Base-by-base conservation (phyloP, 1,139 yeast genomes). In the Geotrichum citri-aurantii region DNA sequence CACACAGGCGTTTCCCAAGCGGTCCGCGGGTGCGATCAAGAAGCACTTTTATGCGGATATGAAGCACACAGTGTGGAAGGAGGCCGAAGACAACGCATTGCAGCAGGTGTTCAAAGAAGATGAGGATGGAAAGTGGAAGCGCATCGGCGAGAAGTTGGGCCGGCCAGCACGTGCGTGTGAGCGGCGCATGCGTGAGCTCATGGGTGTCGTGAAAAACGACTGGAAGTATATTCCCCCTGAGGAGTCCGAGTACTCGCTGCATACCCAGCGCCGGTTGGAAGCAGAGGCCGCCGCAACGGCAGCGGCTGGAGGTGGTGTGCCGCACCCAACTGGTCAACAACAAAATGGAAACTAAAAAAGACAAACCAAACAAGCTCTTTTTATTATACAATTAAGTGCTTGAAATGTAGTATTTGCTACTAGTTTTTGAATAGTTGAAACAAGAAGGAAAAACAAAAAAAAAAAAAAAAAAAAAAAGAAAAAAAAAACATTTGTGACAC, bases 1-100 rank as follows among this genome's bases (percentile, higher is more conserved):
- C 49, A 67, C 69, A 10, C 58, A 61, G 14, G 68, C 65, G 48
- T 69, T 69, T 52, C 72, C 72, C 10, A 66, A 69, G 47, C 65
- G 72, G 21, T 65, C 69, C 2, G 71, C 72, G 2, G 72, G 71
- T 10, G 72, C 72, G 12, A 69, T 69, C 56, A 69, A 69, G 52
- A 69, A 69, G 65, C 72, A 69, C 56, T 69, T 65, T 52, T 69
- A 69, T 58, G 72, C 72, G 12, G 72, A 69, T 56, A 69, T 69
- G 72, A 69, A 69, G 60, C 68, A 68, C 55, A 64, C 65, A 2
- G 61, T 63, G 8, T 69, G 72, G 72, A 61, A 60, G 21, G 66
- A 65, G 26, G 68, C 67, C 11, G 72, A 69, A 27, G 72, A 69
- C 50, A 56, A 61, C 17, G 53, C 62, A 48, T 62, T 69, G 54